Base-by-base conservation (phyloP, 345 rosid species). In the Limnanthes douglasii region DNA sequence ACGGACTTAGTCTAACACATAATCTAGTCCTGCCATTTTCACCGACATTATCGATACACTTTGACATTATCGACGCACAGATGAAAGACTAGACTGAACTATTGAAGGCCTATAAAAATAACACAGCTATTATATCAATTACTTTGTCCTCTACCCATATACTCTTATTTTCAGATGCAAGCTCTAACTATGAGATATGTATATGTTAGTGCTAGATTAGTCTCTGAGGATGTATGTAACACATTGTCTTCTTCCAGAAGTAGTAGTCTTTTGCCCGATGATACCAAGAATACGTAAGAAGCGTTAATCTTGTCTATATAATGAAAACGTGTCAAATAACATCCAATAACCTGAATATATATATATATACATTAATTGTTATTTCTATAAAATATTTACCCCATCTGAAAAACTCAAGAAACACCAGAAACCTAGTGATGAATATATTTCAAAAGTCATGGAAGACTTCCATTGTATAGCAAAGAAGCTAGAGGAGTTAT, bases 51-150 rank as follows among this genome's bases (percentile, higher is more conserved):
- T n/a, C n/a, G n/a, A n/a, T n/a, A n/a, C n/a, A n/a, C n/a, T n/a
- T n/a, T n/a, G n/a, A n/a, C n/a, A n/a, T n/a, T n/a, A n/a, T n/a
- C n/a, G n/a, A n/a, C n/a, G n/a, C n/a, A 17, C 64, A 90, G 98
- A 64, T 72, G 59, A 82, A 66, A 60, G 69, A 60, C 52, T 78
- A 56, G 31, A 31, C 39, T 53, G 75, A 72, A 43, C 37, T 47
- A 15, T 44, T 50, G 75, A 70, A 80, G 96, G 61, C 69, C 75
- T 46, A 42, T 78, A 41, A 42, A 70, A 64, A 71, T 94, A 13
- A 57, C 78, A 15, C 93, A 80, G 43, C 82, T 90, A 44, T 66
- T 75, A 69, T 96, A 90, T 67, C 74, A 72, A 31, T 45, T 80
- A 19, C 56, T 72, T 53, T 21, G 24, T 26, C 66, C 82, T 17